A percentile compares a stretch with the other conserved stretches of the same genome.
Conservation (phyloP, 495 filamentous ascomycete genomes). For the Aspergillus egyptiacus region DNA sequence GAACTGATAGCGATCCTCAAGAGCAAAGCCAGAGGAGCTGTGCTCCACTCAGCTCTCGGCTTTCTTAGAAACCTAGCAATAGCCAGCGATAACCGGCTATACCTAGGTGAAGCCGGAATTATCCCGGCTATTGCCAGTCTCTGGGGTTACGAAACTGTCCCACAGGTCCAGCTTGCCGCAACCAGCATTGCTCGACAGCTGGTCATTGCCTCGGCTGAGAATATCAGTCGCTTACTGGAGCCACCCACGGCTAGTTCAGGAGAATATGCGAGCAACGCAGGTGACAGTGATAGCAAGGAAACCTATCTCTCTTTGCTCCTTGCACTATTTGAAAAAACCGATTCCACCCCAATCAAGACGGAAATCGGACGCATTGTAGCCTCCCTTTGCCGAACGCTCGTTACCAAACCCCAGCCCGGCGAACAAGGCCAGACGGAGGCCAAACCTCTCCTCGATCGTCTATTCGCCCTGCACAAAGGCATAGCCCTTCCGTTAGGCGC, state of each 20-base stretch:
- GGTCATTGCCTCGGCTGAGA: conserved; percentile 50
- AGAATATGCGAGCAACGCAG: not conserved
- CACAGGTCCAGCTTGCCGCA: conserved; percentile 65
- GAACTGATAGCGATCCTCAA: conserved; percentile 50
- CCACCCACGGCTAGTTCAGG: conserved; percentile 24
- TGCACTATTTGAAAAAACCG: conserved; percentile 51
- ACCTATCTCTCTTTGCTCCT: conserved; percentile 59
- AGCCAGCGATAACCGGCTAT: conserved; percentile 53
- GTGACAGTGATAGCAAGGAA: conserved; percentile 5
- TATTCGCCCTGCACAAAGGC: conserved; percentile 48
- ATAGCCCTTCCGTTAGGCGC: conserved; percentile 51
- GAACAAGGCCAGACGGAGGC: conserved; percentile 22
- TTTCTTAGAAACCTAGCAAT: conserved; percentile 79
- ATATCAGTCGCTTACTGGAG: conserved; percentile 46
- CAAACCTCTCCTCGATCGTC: conserved; percentile 31
- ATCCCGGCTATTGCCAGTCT: conserved; percentile 51
- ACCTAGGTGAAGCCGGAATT: conserved; percentile 50
- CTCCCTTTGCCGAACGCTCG: conserved; percentile 57
- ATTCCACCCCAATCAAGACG: conserved; percentile 60
- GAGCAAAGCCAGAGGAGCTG: conserved; percentile 39
- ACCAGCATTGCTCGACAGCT: conserved; percentile 63
- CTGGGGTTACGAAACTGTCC: conserved; percentile 55
- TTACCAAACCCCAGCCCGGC: conserved; percentile 23
- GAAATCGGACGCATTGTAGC: conserved; percentile 65
- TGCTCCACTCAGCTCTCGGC: conserved; percentile 62